phyloP scores from a whole-genome alignment of 768 basidiomycete species.

The Suillus cothurnatus region DNA sequence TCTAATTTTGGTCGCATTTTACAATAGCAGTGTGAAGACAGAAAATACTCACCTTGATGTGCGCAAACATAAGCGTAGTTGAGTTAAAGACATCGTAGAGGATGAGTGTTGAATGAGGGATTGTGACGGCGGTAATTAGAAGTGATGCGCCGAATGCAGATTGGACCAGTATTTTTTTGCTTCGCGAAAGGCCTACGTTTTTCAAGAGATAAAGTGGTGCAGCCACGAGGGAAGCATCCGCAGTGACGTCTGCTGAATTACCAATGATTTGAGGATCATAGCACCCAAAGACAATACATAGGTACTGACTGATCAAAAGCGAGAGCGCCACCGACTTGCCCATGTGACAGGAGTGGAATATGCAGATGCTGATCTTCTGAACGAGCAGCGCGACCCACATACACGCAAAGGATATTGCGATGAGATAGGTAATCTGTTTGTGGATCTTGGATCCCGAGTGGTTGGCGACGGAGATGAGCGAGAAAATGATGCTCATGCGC shows the following conservation, averaged over 20 bases:
- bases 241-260: slow-evolving; percentile 21
- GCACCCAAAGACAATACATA: not conserved
- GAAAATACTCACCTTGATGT: slow-evolving; percentile 24
- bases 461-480: slow-evolving; percentile 21
- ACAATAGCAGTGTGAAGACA: not conserved
- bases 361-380: slow-evolving; percentile 21
- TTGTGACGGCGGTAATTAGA: slow-evolving; percentile 20
- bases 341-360: slow-evolving; percentile 5
- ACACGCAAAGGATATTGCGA: slow-evolving; percentile 19
- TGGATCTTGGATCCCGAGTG: slow-evolving; percentile 12
- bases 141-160: slow-evolving; percentile 23
- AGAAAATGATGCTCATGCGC: slow-evolving; percentile 27
- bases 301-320: slow-evolving; percentile 25
- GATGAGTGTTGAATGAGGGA: slow-evolving; percentile 20
- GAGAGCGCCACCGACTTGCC: slow-evolving; percentile 14
- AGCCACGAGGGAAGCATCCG: slow-evolving; percentile 21
- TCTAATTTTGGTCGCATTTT: slow-evolving; percentile 12
- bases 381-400: slow-evolving; percentile 28
- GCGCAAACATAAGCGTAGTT: slow-evolving; percentile 20
- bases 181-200: slow-evolving; percentile 7
- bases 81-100: not conserved
- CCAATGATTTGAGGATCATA: not conserved
- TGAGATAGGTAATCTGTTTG: slow-evolving; percentile 7
- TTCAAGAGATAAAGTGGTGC: slow-evolving; percentile 20
- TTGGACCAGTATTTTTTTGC: slow-evolving; percentile 21